A percentile compares a stretch with the other conserved stretches of the same genome.
These are phyloP conservation scores for Ensete glaucum DNA, from an alignment of 176 grass and related monocot species.

Conservation along the genomic window DNA sequence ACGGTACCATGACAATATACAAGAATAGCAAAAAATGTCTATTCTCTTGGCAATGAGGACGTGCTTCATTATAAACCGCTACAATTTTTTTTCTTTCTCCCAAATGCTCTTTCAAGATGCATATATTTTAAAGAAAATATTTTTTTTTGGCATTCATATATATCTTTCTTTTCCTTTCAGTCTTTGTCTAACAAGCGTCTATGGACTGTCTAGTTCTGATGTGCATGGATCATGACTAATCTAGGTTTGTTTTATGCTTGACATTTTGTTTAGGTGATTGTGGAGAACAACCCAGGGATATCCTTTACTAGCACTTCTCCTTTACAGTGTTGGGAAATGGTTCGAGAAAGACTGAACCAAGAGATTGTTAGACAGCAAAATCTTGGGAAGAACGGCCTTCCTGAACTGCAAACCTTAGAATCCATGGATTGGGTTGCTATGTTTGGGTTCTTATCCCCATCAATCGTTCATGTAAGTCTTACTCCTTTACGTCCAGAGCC, in stretches of 20 bases:
- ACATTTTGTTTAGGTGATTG: constrained; percentile 31
- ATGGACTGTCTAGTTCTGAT: not conserved
- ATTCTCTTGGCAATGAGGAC: no score
- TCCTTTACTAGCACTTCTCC: constrained; percentile 42
- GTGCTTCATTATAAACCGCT: not conserved
- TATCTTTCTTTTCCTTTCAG: no score
- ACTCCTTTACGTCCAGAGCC: not conserved
- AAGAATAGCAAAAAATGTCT: no score
- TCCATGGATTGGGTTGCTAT: constrained; percentile 60
- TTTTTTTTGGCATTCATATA: no score
- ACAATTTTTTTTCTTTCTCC: not conserved
- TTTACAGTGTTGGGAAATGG: constrained; percentile 51
- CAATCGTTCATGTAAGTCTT: constrained; percentile 52
- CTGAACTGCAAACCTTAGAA: constrained; percentile 21
- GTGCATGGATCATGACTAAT: not conserved
- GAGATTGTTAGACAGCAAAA: constrained; percentile 37
- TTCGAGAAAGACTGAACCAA: constrained; percentile 47
- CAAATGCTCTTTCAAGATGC: not conserved
- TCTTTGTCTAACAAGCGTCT: no score
- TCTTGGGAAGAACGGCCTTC: constrained; percentile 29
- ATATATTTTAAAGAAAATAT: not conserved
- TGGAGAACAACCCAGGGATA: constrained; percentile 43
- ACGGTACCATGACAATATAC: no score
- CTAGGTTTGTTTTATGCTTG: constrained; percentile 5
- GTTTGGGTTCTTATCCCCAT: constrained; percentile 66